Conservation (phyloP, 176 grass and related monocot genomes). For the Phoenix roebelenii region DNA sequence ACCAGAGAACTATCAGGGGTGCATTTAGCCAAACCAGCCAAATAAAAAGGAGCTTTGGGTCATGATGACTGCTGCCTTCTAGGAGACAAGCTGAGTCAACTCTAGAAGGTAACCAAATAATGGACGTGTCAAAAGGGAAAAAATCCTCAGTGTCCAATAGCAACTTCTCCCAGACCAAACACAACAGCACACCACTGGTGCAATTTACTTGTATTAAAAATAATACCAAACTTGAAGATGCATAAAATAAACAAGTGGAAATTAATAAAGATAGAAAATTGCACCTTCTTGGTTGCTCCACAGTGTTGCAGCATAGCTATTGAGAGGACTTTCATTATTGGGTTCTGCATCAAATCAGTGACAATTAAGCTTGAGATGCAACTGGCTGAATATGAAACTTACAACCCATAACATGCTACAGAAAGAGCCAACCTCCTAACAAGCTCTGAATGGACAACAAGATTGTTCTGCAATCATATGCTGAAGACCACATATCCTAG, state of each 20-base stretch:
- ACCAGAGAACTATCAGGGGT: no score
- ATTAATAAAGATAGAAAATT: background rate
- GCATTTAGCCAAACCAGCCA: no score
- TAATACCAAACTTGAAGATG: background rate
- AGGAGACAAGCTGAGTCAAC: no score
- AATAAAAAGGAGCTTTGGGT: no score
- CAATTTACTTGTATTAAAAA: no score
- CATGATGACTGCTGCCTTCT: no score
- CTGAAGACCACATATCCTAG: slow-evolving; percentile 31
- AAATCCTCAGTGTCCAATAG: no score
- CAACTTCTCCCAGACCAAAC: no score
- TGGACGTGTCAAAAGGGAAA: no score
- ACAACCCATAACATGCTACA: background rate
- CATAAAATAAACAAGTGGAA: background rate
- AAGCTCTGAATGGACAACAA: slow-evolving; percentile 31
- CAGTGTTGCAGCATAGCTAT: slow-evolving; percentile 26
- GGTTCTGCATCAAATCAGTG: slow-evolving; percentile 17
- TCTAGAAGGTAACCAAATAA: no score
- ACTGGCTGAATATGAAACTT: background rate
- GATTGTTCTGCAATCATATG: slow-evolving; percentile 27
- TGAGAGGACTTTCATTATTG: slow-evolving; percentile 29
- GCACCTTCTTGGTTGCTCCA: slow-evolving; percentile 31
- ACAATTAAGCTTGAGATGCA: background rate
- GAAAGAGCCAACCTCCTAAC: slow-evolving; percentile 15
- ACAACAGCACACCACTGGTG: no score